Conservation (phyloP, 108 stramenopile genomes). For the Aurantiochytrium sp. region DNA sequence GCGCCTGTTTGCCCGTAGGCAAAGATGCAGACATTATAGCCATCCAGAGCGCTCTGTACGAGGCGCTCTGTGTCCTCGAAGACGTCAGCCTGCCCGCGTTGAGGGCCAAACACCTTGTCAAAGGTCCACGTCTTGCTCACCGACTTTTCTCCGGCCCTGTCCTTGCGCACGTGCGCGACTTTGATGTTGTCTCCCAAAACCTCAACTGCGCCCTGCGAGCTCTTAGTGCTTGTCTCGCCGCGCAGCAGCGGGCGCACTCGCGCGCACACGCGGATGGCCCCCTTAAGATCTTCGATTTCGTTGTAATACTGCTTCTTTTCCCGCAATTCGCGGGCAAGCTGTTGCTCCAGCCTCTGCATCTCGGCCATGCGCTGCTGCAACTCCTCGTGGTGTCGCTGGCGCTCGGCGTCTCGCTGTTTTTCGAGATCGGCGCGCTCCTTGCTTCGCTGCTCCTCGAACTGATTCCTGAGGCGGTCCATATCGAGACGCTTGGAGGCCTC, state of each 20-base stretch:
- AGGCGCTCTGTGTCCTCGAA: conserved; percentile 57
- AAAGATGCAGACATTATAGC: conserved; percentile 59
- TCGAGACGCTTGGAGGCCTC: neutral
- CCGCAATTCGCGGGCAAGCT: conserved; percentile 31
- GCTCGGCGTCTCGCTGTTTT: conserved; percentile 29
- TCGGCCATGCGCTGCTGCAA: neutral
- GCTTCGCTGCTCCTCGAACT: conserved; percentile 33
- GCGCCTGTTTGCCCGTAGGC: conserved; percentile 61
- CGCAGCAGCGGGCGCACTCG: conserved; percentile 58
- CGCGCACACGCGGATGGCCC: conserved; percentile 60
- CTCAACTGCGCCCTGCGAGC: conserved; percentile 47
- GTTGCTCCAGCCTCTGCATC: neutral
- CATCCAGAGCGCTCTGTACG: conserved; percentile 53
- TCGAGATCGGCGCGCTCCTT: conserved; percentile 36
- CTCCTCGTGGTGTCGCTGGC: conserved; percentile 31
- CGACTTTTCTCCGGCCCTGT: neutral
- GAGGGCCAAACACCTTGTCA: conserved; percentile 45
- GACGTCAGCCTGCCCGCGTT: conserved; percentile 42
- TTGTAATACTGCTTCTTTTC: conserved; percentile 63
- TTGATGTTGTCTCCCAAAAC: conserved; percentile 47
- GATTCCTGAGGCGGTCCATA: neutral
- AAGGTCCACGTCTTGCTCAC: conserved; percentile 36
- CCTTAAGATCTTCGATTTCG: conserved; percentile 67
- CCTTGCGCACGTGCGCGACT: neutral
- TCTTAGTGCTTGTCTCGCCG: conserved; percentile 46